These are phyloP conservation scores for Trypanosoma caninum DNA, from an alignment of 208 protist species.

Conservation along the genomic window DNA sequence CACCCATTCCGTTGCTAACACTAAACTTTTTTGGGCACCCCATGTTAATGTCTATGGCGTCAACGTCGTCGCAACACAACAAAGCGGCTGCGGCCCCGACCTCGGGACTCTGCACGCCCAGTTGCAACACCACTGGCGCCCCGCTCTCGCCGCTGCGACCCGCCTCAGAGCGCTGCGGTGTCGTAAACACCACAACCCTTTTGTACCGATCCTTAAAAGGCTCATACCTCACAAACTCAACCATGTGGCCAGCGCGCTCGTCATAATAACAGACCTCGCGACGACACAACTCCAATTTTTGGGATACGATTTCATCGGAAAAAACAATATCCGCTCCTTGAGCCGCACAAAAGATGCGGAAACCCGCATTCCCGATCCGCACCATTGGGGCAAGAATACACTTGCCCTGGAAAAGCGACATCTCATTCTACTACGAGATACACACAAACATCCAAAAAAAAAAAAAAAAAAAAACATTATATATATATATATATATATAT, in stretches of 20 bases:
- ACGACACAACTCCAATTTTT: conserved; percentile 76
- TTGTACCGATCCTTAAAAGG: conserved; percentile 69
- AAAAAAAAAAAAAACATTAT: conserved; percentile 11
- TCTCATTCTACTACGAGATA: not conserved
- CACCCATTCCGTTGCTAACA: conserved; percentile 95
- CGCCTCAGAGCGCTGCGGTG: not conserved
- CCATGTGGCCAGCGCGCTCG: conserved; percentile 30
- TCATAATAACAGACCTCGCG: conserved; percentile 63
- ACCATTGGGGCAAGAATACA: conserved; percentile 97
- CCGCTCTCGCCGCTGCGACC: conserved; percentile 6
- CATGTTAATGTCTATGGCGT: conserved; percentile 98
- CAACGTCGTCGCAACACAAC: conserved; percentile 88
- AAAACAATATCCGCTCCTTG: conserved; percentile 97
- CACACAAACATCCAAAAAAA: conserved; percentile 8
- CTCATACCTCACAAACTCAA: conserved; percentile 89
- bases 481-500: conserved; percentile 14
- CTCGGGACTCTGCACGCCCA: conserved; percentile 81
- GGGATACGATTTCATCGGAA: conserved; percentile 96
- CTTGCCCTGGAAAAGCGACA: conserved; percentile 64
- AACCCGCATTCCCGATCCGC: conserved; percentile 88
- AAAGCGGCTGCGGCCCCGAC: conserved; percentile 82
- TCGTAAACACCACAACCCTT: conserved; percentile 56
- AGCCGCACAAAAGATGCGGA: conserved; percentile 86
- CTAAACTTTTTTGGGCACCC: conserved; percentile 98
- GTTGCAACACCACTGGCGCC: conserved; percentile 87